Base-by-base conservation (phyloP, 2,329 filamentous ascomycete species). In the Fusarium coffeatum region DNA sequence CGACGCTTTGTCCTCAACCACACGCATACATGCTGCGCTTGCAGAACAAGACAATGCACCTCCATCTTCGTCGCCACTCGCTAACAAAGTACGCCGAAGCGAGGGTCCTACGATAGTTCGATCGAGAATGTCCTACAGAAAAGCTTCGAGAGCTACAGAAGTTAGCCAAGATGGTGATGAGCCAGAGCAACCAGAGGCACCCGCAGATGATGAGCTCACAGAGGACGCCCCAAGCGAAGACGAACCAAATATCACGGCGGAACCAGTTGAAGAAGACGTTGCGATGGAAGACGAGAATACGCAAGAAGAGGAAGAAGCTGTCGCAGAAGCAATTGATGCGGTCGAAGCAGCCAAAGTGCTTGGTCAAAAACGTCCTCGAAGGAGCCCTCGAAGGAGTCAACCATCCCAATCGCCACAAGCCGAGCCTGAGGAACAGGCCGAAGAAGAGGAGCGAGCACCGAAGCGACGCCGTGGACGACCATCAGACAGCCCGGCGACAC, bases 251-350 rank as follows among this genome's bases (percentile, higher is more conserved):
- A 13, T 45, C 4, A 51, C 63, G 10, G 58, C 42, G 12, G 51
- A 59, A 27, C 54, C 61, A 18, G 43, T 45, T 2, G 73, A 67
- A 10, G 62, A 78, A 49, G 75, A 73, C 15, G 41, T 75, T 40
- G 53, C 59, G 16, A 72, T 46, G 40, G 72, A 64, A 41, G 72
- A 66, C n/a, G 62, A 67, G 7, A 70, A 73, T 28, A 68, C 64
- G 3, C 69, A 49, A 22, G 72, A 70, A 8, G 74, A 69, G 5
- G 73, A 72, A 13, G 74, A 76, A 8, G 59, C 63, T 8, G 60
- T 66, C 49, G 84, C 83, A 2, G 80, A 86, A 51, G 83, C 85
- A 48, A 80, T 87, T 18, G 76, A 79, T 40, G 81, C 76, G 4
- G 65, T 74, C 7, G 83, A 86, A 67, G 82, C 83, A 6, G 84